These are phyloP conservation scores for Calamus simplicifolius DNA, from an alignment of 176 grass and related monocot species.

Conservation along the genomic window DNA sequence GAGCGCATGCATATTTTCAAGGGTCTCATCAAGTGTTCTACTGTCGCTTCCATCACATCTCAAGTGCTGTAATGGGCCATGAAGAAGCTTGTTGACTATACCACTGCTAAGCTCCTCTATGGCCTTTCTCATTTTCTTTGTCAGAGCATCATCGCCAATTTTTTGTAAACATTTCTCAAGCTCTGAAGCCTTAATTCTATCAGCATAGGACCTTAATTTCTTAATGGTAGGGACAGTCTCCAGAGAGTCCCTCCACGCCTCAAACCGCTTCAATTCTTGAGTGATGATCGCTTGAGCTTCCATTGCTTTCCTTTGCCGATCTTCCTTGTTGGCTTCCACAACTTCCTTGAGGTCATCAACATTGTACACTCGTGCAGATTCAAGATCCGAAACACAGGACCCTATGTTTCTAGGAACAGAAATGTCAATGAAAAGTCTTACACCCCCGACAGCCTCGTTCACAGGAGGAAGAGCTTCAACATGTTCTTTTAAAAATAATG, in stretches of 20 bases:
- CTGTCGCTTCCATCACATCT: conserved; percentile 72
- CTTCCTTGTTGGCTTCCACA: conserved; percentile 86
- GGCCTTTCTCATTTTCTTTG: conserved; percentile 67
- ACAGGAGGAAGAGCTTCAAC: conserved; percentile 36
- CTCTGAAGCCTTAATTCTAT: conserved; percentile 69
- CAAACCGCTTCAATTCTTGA: conserved; percentile 59
- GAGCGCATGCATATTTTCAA: conserved; percentile 78
- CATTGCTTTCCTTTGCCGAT: conserved; percentile 74
- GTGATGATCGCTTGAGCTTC: conserved; percentile 68
- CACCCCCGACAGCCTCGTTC: conserved; percentile 42
- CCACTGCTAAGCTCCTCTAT: conserved; percentile 71
- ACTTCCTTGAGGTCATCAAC: conserved; percentile 90
- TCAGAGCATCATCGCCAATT: conserved; percentile 53
- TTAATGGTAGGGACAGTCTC: conserved; percentile 89
- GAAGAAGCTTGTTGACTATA: conserved; percentile 83
- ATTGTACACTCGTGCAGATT: conserved; percentile 45
- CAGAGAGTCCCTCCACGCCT: conserved; percentile 74
- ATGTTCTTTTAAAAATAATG: conserved; percentile 59
- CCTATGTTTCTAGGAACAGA: conserved; percentile 79
- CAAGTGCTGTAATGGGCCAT: conserved; percentile 82
- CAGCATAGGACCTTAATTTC: conserved; percentile 70
- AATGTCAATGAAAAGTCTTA: conserved; percentile 68
- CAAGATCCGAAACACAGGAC: conserved; percentile 45
- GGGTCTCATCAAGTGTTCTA: conserved; percentile 65
- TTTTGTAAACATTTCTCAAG: conserved; percentile 85